Percentiles rank a stretch among this genome's conserved stretches.
Evolutionary conservation across 331 rosid genomes (phyloP).

Genomic region (Rhamnella rubrinervis): DNA sequence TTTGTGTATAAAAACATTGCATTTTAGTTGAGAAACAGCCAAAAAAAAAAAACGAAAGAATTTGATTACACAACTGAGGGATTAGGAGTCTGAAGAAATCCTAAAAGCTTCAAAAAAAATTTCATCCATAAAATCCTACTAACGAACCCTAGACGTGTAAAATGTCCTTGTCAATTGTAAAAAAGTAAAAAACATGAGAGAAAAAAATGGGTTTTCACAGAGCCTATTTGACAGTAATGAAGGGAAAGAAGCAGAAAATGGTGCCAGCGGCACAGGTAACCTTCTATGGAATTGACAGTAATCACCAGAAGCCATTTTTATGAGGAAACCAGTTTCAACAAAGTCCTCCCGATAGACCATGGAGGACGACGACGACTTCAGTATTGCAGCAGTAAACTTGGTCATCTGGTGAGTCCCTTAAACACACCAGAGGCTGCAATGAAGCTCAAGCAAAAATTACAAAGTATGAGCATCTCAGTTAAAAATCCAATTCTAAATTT

Average conservation of each 20-base stretch:
- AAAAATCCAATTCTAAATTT: slow-evolving; percentile 34
- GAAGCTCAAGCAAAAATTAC: slow-evolving; percentile 7
- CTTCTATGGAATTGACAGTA: not conserved
- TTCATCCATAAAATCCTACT: too few relatives aligned
- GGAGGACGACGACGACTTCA: not conserved
- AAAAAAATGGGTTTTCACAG: too few relatives aligned
- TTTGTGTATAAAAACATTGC: too few relatives aligned
- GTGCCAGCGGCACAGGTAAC: not conserved
- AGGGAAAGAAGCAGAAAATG: not conserved
- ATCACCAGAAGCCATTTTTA: not conserved
- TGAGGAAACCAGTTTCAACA: not conserved
- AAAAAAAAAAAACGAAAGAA: too few relatives aligned
- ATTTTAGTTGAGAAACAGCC: too few relatives aligned
- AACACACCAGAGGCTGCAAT: slow-evolving; percentile 16
- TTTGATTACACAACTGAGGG: too few relatives aligned
- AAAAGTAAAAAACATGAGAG: too few relatives aligned
- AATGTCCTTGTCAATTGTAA: too few relatives aligned
- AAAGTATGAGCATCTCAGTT: slow-evolving; percentile 24
- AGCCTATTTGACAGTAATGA: too few relatives aligned
- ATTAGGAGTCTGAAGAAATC: too few relatives aligned
- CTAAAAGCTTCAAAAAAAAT: too few relatives aligned
- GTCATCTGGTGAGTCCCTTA: slow-evolving; percentile 11
- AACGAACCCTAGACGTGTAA: too few relatives aligned
- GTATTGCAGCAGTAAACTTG: slow-evolving; percentile 24
- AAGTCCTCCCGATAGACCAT: not conserved